Conservation (phyloP, 78 protist species). For the Dictyostelium intermedium region DNA sequence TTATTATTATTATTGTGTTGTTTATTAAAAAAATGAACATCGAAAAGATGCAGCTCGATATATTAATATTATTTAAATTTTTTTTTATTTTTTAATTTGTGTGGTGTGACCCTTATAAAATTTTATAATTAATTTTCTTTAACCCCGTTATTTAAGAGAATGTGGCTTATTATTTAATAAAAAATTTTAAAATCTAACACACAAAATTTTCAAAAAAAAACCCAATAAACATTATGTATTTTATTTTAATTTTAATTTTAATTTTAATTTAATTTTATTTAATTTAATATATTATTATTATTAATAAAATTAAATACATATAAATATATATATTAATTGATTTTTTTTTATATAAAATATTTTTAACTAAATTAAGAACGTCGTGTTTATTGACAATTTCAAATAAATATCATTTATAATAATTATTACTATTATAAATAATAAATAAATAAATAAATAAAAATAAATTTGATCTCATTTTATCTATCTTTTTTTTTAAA, state of each 20-base stretch:
- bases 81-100: no score
- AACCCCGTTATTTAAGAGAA: neutral
- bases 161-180: neutral
- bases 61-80: no score
- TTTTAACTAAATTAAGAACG: neutral
- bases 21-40: neutral
- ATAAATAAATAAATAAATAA: no score
- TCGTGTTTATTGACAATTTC: neutral
- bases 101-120: neutral
- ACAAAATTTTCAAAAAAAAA: neutral
- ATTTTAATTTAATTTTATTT: no score
- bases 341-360: no score
- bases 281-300: no score
- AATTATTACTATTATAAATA: no score
- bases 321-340: no score
- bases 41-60: neutral
- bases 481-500: neutral
- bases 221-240: neutral
- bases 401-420: no score
- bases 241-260: no score
- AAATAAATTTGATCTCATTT: neutral
- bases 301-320: no score
- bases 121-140: neutral
- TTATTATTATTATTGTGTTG: no score
- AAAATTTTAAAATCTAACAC: neutral